Conservation (phyloP, 371 early-diverging fungal genomes). For the Gilbertella persicaria region DNA sequence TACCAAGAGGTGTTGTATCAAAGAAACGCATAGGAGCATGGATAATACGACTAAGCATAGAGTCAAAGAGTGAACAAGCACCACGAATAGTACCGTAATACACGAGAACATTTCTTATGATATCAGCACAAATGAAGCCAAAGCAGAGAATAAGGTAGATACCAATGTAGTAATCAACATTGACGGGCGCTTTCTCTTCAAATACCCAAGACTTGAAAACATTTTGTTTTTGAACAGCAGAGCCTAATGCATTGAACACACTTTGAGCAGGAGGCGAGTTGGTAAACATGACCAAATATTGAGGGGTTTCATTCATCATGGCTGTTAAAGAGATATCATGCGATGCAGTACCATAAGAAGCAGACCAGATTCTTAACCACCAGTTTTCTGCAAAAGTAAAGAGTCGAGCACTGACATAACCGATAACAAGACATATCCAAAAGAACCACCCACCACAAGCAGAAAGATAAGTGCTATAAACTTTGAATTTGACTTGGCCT, state of each 20-base stretch:
- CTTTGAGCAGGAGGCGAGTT: slow-evolving; percentile 6
- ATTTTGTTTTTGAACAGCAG: slow-evolving; percentile 20
- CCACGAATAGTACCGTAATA: slow-evolving; percentile 60
- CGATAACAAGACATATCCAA: slow-evolving; percentile 45
- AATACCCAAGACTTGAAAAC: slow-evolving; percentile 31
- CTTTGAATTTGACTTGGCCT: slow-evolving; percentile 61
- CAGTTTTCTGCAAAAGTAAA: slow-evolving; percentile 47
- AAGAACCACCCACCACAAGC: slow-evolving; percentile 69
- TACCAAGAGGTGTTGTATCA: slow-evolving; percentile 91
- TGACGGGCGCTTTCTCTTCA: slow-evolving; percentile 18
- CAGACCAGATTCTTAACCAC: slow-evolving; percentile 36
- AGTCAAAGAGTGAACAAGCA: slow-evolving; percentile 53
- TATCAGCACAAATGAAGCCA: slow-evolving; percentile 15
- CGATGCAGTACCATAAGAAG: slow-evolving; percentile 14
- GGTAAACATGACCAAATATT: neutral
- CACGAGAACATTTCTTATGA: slow-evolving; percentile 30
- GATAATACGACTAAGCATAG: slow-evolving; percentile 57
- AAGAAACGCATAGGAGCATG: slow-evolving; percentile 83
- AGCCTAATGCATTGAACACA: slow-evolving; percentile 27
- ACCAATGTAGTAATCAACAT: slow-evolving; percentile 30
- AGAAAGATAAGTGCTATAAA: slow-evolving; percentile 63
- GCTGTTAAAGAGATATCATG: neutral
- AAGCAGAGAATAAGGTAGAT: slow-evolving; percentile 22
- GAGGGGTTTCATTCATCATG: neutral
- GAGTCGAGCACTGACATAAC: slow-evolving; percentile 51